These are phyloP conservation scores for Schizophyllum amplum DNA, from an alignment of 1,284 basidiomycete species.

Conservation along the genomic window DNA sequence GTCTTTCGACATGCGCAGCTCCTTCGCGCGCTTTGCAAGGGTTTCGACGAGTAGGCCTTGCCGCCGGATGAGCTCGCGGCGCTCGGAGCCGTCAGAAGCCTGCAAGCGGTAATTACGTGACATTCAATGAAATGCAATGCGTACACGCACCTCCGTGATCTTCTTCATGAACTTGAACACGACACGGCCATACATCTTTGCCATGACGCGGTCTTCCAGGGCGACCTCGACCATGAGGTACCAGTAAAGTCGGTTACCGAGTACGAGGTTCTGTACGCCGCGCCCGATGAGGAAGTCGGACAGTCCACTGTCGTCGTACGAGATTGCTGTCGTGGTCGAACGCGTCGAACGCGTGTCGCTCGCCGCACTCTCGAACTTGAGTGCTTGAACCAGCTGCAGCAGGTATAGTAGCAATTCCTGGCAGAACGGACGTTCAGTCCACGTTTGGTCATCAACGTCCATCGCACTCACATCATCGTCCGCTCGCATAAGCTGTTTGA, in stretches of 20 bases:
- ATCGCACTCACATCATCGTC: slow-evolving; percentile 78
- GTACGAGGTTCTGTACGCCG: slow-evolving; percentile 72
- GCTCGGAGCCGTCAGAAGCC: slow-evolving; percentile 60
- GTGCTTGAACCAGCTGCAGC: slow-evolving; percentile 93
- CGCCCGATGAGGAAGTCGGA: slow-evolving; percentile 87
- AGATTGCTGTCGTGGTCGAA: slow-evolving; percentile 61
- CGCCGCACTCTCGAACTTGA: slow-evolving; percentile 86
- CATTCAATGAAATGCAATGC: no score
- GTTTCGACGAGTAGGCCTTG: slow-evolving; percentile 85
- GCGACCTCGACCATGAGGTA: slow-evolving; percentile 94
- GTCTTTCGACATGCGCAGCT: slow-evolving; percentile 87
- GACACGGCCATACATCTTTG: slow-evolving; percentile 89
- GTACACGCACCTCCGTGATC: slow-evolving; percentile 59
- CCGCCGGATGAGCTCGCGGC: slow-evolving; percentile 73
- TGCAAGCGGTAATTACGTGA: background rate
- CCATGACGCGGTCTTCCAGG: slow-evolving; percentile 71
- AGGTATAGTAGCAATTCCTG: slow-evolving; percentile 92
- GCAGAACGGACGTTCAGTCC: slow-evolving; percentile 3
- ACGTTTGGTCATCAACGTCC: background rate
- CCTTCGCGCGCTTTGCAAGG: slow-evolving; percentile 64
- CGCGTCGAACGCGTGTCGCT: slow-evolving; percentile 63
- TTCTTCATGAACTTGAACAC: slow-evolving; percentile 84
- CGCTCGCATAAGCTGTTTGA: slow-evolving; percentile 82
- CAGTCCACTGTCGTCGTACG: slow-evolving; percentile 78
- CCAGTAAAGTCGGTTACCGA: slow-evolving; percentile 95